Evolutionary conservation across 768 basidiomycete genomes (phyloP).

Genomic region (Mycena leptocephala): DNA sequence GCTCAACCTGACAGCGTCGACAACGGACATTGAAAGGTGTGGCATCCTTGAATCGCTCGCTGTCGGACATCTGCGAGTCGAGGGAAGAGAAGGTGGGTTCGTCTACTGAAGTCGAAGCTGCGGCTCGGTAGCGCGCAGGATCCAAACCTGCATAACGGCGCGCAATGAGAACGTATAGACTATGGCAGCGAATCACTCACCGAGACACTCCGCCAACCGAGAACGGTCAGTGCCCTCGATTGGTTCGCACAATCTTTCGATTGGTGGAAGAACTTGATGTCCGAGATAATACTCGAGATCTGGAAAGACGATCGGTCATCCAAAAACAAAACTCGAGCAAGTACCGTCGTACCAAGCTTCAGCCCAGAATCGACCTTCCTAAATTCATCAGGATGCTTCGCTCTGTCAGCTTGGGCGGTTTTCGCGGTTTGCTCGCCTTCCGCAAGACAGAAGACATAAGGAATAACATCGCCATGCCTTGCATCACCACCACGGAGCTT

Average conservation of each 20-base stretch:
- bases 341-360: slow-evolving; percentile 74
- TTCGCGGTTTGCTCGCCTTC: slow-evolving; percentile 82
- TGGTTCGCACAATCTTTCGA: slow-evolving; percentile 95
- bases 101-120: slow-evolving; percentile 59
- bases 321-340: not conserved
- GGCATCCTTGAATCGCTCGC: slow-evolving; percentile 88
- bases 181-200: slow-evolving; percentile 57
- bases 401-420: slow-evolving; percentile 88
- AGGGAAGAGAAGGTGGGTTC: slow-evolving; percentile 84
- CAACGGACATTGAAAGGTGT: slow-evolving; percentile 84
- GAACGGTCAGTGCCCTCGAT: slow-evolving; percentile 97
- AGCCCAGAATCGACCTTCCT: slow-evolving; percentile 76
- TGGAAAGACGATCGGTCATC: slow-evolving; percentile 49
- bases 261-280: slow-evolving; percentile 93
- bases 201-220: slow-evolving; percentile 95
- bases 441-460: slow-evolving; percentile 93
- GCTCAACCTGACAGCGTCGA: slow-evolving; percentile 75
- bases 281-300: slow-evolving; percentile 95
- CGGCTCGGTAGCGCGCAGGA: slow-evolving; percentile 69
- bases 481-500: slow-evolving; percentile 88
- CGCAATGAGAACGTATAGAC: not conserved
- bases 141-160: slow-evolving; percentile 64
- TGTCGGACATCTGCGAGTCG: slow-evolving; percentile 92
- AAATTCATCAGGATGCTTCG: slow-evolving; percentile 95
- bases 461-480: slow-evolving; percentile 92